These are phyloP conservation scores for Ceratocystis lukuohia DNA, from an alignment of 2,329 filamentous ascomycete genomes.

Conservation along the genomic window DNA sequence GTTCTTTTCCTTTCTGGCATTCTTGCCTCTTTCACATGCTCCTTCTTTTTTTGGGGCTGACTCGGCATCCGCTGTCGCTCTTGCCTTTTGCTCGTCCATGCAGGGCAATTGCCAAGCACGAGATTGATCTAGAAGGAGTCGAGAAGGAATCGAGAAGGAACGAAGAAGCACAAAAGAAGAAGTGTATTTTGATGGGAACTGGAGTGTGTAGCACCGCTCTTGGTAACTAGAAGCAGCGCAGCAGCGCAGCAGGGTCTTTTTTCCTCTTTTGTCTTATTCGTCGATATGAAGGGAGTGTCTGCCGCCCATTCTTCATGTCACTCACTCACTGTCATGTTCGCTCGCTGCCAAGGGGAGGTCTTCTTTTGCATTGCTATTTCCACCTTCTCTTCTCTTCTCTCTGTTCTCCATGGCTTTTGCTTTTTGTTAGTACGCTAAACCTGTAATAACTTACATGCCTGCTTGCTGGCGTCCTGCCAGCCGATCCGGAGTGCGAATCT, in stretches of 20 bases:
- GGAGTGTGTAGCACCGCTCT: not conserved
- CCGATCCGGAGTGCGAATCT: not conserved
- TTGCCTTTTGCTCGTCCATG: not conserved
- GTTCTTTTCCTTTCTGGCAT: not conserved
- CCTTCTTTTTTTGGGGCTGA: not conserved
- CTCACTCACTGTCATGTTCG: not conserved
- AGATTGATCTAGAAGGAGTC: not conserved
- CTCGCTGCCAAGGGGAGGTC: not conserved
- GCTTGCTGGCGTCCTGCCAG: not conserved
- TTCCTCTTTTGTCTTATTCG: not conserved
- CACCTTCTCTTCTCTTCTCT: not conserved
- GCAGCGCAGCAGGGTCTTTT: not conserved
- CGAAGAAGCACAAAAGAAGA: not conserved
- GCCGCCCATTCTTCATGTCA: not conserved
- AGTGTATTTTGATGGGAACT: not conserved
- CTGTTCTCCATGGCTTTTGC: not conserved
- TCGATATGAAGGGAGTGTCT: not conserved
- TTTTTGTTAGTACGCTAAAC: not conserved
- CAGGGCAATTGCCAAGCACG: not conserved
- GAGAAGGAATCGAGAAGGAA: not conserved
- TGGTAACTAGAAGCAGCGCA: not conserved
- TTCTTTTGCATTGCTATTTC: not conserved
- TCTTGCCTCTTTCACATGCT: slow-evolving; percentile 1
- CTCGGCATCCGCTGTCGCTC: not conserved
- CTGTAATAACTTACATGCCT: not conserved